Conservation (phyloP, 805 yeast genomes). For the Cyberlindnera subsufficiens region DNA sequence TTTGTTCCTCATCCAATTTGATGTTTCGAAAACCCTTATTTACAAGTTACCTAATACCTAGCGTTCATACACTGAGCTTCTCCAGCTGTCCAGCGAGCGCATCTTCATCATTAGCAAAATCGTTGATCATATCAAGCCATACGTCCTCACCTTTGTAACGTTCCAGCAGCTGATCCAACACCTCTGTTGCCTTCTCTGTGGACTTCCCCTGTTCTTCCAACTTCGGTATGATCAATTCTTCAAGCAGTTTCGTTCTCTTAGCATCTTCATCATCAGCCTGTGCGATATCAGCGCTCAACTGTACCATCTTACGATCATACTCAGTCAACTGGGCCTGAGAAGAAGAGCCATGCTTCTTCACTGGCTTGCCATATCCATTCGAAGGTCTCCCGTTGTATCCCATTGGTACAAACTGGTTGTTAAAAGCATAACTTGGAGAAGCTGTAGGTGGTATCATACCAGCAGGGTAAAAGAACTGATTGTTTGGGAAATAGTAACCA, state of each 20-base stretch:
- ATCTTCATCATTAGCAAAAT: slow-evolving; percentile 10
- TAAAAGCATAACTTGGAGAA: neutral
- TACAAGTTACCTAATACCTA: neutral
- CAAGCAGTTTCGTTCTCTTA: slow-evolving; percentile 4
- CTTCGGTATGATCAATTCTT: slow-evolving; percentile 9
- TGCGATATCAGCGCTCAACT: slow-evolving; percentile 9
- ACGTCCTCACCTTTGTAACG: slow-evolving; percentile 6
- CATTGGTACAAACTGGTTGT: neutral
- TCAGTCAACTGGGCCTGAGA: neutral
- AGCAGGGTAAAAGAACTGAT: slow-evolving; percentile 3
- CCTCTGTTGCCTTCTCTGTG: slow-evolving; percentile 1
- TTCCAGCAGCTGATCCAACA: slow-evolving; percentile 3
- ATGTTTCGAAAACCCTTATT: neutral
- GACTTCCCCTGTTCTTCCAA: slow-evolving; percentile 1
- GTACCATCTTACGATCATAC: slow-evolving; percentile 2
- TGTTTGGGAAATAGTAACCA: slow-evolving; percentile 2
- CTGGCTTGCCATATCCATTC: too few species aligned
- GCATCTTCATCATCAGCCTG: slow-evolving; percentile 3
- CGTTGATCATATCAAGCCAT: slow-evolving; percentile 14
- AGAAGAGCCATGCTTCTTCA: neutral
- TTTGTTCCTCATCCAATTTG: neutral
- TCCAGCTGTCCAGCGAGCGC: slow-evolving; percentile 5
- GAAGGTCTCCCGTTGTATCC: neutral
- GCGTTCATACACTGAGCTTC: slow-evolving; percentile 1
- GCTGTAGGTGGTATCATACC: neutral